Percentiles rank a stretch among this genome's conserved stretches.
phyloP scores from a whole-genome alignment of 1,284 basidiomycete genomes.

The Neotropicomus parvogracilis region DNA sequence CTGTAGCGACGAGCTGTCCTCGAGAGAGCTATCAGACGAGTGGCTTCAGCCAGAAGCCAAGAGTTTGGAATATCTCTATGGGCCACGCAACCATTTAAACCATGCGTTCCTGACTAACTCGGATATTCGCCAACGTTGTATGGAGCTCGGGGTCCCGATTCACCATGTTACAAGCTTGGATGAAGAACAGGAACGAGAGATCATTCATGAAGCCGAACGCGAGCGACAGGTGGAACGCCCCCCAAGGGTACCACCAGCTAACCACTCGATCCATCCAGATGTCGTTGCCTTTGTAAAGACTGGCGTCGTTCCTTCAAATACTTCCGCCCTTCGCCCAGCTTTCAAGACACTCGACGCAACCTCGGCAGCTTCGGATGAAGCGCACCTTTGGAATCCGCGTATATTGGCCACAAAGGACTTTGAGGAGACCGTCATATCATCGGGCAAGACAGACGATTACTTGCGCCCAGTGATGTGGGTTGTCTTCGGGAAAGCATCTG shows the following conservation, averaged over 20 bases:
- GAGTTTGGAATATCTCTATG: conserved; percentile 39
- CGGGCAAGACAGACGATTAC: conserved; percentile 28
- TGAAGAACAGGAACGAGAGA: conserved; percentile 52
- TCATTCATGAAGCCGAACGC: conserved; percentile 41
- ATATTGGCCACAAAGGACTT: conserved; percentile 35
- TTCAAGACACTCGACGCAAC: conserved; percentile 18
- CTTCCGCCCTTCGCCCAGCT: conserved; percentile 6
- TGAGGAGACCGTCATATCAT: neutral
- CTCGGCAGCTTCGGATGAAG: conserved; percentile 5
- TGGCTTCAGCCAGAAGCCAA: conserved; percentile 43
- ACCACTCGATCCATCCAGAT: conserved; percentile 23
- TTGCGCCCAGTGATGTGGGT: conserved; percentile 47
- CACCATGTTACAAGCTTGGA: conserved; percentile 28
- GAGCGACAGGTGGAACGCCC: conserved; percentile 41
- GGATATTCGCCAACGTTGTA: conserved; percentile 29
- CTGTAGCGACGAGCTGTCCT: conserved; percentile 4
- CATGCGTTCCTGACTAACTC: conserved; percentile 9
- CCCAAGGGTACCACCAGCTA: conserved; percentile 18
- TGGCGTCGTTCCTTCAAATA: conserved; percentile 15
- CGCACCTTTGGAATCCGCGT: conserved; percentile 18
- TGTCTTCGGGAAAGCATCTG: conserved; percentile 24
- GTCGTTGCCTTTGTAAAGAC: conserved; percentile 25
- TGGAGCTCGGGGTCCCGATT: conserved; percentile 27
- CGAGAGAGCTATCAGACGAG: conserved; percentile 18
- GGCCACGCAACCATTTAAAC: neutral